Base-by-base conservation (phyloP, 2,329 filamentous ascomycete species). In the Fusarium pseudograminearum region DNA sequence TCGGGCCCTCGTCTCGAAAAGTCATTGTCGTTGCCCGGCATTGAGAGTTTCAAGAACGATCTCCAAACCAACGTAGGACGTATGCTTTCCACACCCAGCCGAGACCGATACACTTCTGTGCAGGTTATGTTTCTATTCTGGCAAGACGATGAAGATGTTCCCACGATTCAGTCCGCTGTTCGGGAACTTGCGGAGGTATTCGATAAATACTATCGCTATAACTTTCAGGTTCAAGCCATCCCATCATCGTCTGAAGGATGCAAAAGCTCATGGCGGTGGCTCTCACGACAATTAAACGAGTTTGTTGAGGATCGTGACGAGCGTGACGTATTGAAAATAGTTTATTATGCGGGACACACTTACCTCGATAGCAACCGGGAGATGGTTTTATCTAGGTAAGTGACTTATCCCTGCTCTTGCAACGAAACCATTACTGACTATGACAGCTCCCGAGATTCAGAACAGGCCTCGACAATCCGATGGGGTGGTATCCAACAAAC, bases 401-500 rank as follows among this genome's bases (percentile, higher is more conserved):
- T 14, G n/a, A 8, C 30, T 55, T 20, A 11, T 20, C n/a, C 34
- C 28, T 22, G 28, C n/a, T 18, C 12, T 20, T n/a, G 10, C 15
- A 18, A 46, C 10, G 24, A 36, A 36, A 2, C 26, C 16, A 7
- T n/a, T 54, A 44, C 76, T 78, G 63, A 78, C 65, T 42, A 30
- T 30, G 24, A 38, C 69, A 89, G 86, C 75, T 86, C 85, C 48
- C 81, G 79, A 57, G 81, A 84, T 70, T 74, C 77, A 26, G 79
- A 82, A 30, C 80, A 81, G 54, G 80, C 82, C 7, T 82, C 82
- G 24, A 82, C 80, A 8, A 85, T 88, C 48, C 79, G 85, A 48
- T 89, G 87, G 87, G 85, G 81, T 61, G 83, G 83, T 22, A 84
- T 89, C 38, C 86, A 89, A 73, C 83, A 85, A 63, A 83, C 84